These are phyloP conservation scores for Avena atlantica DNA, from an alignment of 176 grass and related monocot genomes.

Conservation along the genomic window DNA sequence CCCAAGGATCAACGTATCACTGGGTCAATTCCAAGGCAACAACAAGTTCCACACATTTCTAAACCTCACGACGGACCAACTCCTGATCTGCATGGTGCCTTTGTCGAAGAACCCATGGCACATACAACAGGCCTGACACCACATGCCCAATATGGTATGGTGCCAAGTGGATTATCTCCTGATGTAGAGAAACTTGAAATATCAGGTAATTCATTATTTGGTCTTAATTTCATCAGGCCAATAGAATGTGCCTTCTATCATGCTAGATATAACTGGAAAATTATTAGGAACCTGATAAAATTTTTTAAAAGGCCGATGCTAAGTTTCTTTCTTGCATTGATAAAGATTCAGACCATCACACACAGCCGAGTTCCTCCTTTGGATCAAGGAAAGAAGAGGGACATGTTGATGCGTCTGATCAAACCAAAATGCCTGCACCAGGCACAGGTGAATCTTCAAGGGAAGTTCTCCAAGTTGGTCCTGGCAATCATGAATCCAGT, in stretches of 20 bases:
- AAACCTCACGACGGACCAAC: neutral
- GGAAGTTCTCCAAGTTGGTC: conserved; percentile 11
- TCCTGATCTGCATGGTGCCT: neutral
- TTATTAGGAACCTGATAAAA: neutral
- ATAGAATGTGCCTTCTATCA: neutral
- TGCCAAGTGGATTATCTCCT: neutral
- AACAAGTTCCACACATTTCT: neutral
- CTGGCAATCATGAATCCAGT: neutral
- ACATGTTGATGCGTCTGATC: neutral
- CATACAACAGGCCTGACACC: neutral
- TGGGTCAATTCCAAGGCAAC: conserved; percentile 23
- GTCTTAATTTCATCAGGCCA: neutral
- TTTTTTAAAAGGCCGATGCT: neutral
- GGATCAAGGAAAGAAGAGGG: conserved; percentile 29
- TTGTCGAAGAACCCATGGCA: conserved; percentile 11
- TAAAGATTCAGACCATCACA: neutral
- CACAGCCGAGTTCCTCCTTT: neutral
- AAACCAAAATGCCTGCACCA: neutral
- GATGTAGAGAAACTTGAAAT: neutral
- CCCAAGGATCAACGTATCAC: conserved; percentile 23
- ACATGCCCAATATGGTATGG: neutral
- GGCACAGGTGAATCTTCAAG: neutral
- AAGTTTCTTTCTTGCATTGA: conserved; percentile 14
- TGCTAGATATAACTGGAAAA: conserved; percentile 2
- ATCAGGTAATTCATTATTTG: conserved; percentile 13